Evolutionary conservation across 1,284 basidiomycete species (phyloP), one percentile per base, ranked within the genome.

Genomic region (Schizophyllum commune): DNA sequence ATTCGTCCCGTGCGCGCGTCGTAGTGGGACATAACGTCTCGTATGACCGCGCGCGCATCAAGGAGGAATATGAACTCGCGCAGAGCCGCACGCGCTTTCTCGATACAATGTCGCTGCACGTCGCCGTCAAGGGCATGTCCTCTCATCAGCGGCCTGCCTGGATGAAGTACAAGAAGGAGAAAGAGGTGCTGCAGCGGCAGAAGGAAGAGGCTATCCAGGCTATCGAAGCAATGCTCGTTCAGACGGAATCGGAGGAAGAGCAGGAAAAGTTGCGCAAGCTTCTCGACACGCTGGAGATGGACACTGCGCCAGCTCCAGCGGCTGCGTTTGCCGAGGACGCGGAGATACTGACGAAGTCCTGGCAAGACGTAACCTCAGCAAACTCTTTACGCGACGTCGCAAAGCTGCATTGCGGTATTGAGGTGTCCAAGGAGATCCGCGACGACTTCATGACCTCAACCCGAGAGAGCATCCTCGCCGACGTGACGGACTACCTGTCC

Each of bases 331-430:
- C 75, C 4, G 76, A 74, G 3, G 79, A 78, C 20, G 62, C 60
- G 20, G 62, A 83, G 52, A 64, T 69, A 0, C 68, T 68, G 4
- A 75, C 78, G 33, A 84, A 84, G 68, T 83, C 87, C 19, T 99
- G 96, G 97, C 92, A 97, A 69, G 94, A 97, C 59, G 80, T 96
- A 51, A 96, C 95, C 0, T 92, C 95, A 1, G 86, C 88, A 51
- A 99, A 98, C 73, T 95, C 94, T 20, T 84, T 99, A 21, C 89
- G 86, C 17, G 96, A 98, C 64, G 95, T 99, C 13, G 96, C 95
- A 0, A 85, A 85, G 56, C 79, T 99, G 4, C 94, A 99, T 72
- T 97, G 94, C 70, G 84, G 83, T 6, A 90, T 93, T 65, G 76
- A 83, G 19, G 76, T 97, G 60, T 85, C 93, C 72, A 99, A 99